Evolutionary conservation across 1,284 basidiomycete species (phyloP), one percentile per base, ranked within the genome.

Genomic region (Porodaedalea pini): DNA sequence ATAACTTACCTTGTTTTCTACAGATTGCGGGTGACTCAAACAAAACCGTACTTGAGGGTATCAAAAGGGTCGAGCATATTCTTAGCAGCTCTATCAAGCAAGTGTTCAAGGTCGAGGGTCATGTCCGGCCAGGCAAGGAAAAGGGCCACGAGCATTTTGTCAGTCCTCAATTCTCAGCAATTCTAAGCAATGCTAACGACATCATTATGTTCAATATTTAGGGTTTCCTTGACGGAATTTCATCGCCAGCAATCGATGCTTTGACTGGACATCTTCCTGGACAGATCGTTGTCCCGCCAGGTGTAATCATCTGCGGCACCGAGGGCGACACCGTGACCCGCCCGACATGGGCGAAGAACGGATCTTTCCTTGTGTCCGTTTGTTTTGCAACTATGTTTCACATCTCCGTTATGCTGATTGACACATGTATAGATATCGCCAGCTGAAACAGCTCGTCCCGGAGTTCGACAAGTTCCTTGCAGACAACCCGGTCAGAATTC

Each of bases 371-470:
- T 29, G 77, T 70, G 39, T 58, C 32, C 6, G 61, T 62, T 50
- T 56, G 59, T 21, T 63, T 13, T 36, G 6, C 61, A 61, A 29
- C 31, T 44, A 6, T 34, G 6, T 6, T 6, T 34, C 13, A 13
- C 13, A 34, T 34, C 32, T 34, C 32, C 6, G 6, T 34, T n/a
- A n/a, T n/a, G n/a, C n/a, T n/a, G n/a, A n/a, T 6, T 34, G 13
- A 34, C 32, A 6, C 32, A 13, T 34, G 13, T 6, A 34, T 23
- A 61, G 54, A 2, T 80, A 82, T 71, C 74, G 82, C n/a, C 75
- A 80, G 53, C 74, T 83, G 29, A 71, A 75, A 66, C 80, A 82
- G 64, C 70, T 74, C 6, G 80, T 82, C 11, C 81, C 78, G 2
- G 80, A 83, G 63, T 82, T 81, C 67, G 64, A 80, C 66, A 69